Evolutionary conservation across 768 basidiomycete genomes (phyloP).

Genomic region (Boletus patriciae): DNA sequence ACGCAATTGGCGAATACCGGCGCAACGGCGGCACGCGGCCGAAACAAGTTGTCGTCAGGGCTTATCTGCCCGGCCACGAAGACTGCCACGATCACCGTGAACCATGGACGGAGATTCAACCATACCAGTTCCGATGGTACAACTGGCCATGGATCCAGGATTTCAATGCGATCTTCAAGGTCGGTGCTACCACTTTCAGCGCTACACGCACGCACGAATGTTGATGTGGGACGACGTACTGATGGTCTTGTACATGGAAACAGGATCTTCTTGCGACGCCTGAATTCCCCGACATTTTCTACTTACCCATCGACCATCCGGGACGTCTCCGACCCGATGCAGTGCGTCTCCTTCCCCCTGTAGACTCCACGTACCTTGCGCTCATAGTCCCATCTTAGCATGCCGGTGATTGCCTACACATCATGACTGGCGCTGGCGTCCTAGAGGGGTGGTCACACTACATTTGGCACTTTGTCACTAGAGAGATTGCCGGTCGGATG

Average conservation of each 20-base stretch:
- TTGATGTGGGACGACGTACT: not conserved
- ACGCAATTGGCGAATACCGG: conserved; percentile 38
- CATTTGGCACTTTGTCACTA: conserved; percentile 48
- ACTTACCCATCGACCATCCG: conserved; percentile 60
- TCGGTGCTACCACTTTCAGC: conserved; percentile 24
- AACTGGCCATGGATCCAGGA: conserved; percentile 65
- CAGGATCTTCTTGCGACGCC: conserved; percentile 44
- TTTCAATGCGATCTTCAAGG: conserved; percentile 61
- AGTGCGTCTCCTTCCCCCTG: conserved; percentile 37
- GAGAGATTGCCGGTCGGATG: conserved; percentile 34
- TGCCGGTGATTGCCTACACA: conserved; percentile 47
- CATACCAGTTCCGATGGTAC: conserved; percentile 51
- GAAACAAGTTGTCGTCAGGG: conserved; percentile 54
- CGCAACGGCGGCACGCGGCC: conserved; percentile 25
- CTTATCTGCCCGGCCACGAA: conserved; percentile 67
- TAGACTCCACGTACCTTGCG: not conserved
- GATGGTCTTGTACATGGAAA: not conserved
- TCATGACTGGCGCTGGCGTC: conserved; percentile 47
- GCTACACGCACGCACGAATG: not conserved
- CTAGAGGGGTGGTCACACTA: conserved; percentile 54
- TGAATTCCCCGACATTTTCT: conserved; percentile 56
- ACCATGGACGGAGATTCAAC: conserved; percentile 49
- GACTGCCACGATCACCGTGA: conserved; percentile 51
- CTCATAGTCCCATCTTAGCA: conserved; percentile 33
- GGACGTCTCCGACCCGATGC: conserved; percentile 64